Base-by-base conservation (phyloP, 1,284 basidiomycete genomes). In the Boletus semigastroideus region DNA sequence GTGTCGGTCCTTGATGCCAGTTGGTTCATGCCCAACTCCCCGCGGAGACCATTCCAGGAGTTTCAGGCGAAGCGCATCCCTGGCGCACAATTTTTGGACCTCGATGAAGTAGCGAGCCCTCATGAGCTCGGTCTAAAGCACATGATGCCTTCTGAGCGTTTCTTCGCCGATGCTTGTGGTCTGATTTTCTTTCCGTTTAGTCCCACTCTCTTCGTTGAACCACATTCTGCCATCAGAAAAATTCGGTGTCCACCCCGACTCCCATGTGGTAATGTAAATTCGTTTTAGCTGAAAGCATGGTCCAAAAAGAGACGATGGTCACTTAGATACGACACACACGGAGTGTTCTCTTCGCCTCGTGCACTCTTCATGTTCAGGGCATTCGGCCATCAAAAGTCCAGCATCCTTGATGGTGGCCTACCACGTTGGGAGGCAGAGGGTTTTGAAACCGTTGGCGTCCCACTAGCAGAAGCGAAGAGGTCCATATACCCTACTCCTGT, bases 281-380 rank as follows among this genome's bases (percentile, higher is more conserved):
- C 53, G 31, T 44, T 50, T 48, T 51, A 46, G 34, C 39, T 34
- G 37, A 49, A 22, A 41, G 42, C 49, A 36, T 25, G 27, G 19
- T 41, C 39, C 31, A 34, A 48, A 49, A 51, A 49, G 51, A 52
- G 54, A 50, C 44, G 36, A 52, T 20, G 49, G 46, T 55, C 43
- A 43, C 43, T 42, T 60, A 90, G 87, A 58, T 98, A 98, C 68
- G 95, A 97, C 67, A 78, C 86, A 2, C 78, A 86, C 51, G 93
- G 93, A 9, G 76, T 97, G 22, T 96, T 98, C 74, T 94, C 91
- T 1, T 82, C 92, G 22, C 94, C 95, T 45, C 83, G 95, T 53
- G 92, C 91, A 3, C 79, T 94, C 22, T 98, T 90, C 76, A 98
- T 92, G 74, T 96, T 97, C 78, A 84, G 90, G 67, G 80, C 88